Percentiles rank a stretch among this genome's conserved stretches.
Conservation (phyloP, 2,329 filamentous ascomycete species). For the Fusarium sp. region DNA sequence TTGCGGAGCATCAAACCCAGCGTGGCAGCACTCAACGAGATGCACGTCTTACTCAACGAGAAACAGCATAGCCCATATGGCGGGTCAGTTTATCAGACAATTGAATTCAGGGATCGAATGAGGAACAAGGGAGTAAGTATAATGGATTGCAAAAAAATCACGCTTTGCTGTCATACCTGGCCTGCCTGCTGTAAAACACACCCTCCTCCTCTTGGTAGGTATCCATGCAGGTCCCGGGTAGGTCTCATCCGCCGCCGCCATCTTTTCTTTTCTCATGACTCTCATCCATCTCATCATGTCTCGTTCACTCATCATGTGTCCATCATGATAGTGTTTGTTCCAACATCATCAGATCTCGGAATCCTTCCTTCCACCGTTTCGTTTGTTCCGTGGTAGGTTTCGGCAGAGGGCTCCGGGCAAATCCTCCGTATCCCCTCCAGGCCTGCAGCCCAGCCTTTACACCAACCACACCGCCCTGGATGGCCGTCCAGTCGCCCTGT, state of each 20-base stretch:
- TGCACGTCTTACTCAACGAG: conserved; percentile 15
- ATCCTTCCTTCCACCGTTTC: conserved; percentile 63
- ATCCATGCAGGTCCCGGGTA: conserved; percentile 31
- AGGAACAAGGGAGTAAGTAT: background rate
- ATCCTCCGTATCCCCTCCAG: conserved; percentile 73
- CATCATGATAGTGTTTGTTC: conserved; percentile 55
- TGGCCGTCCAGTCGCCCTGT: conserved; percentile 74
- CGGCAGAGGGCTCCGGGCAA: conserved; percentile 44
- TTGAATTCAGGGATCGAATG: background rate
- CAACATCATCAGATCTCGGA: conserved; percentile 59
- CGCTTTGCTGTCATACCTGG: conserved; percentile 4
- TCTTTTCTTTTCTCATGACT: background rate
- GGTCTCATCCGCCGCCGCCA: background rate
- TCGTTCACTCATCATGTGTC: conserved; percentile 1
- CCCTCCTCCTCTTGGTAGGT: background rate
- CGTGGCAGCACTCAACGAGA: conserved; percentile 5
- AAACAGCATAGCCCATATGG: conserved; percentile 9
- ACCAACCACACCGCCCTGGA: conserved; percentile 73
- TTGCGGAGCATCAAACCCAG: conserved; percentile 17
- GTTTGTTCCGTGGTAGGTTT: conserved; percentile 59
- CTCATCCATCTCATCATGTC: conserved; percentile 6
- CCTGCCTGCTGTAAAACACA: conserved; percentile 11
- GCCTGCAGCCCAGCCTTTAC: conserved; percentile 72
- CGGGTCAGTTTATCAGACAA: background rate
- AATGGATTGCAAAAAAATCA: background rate